Conservation (phyloP, 2,329 filamentous ascomycete genomes). For the Epichloe sylvatica region DNA sequence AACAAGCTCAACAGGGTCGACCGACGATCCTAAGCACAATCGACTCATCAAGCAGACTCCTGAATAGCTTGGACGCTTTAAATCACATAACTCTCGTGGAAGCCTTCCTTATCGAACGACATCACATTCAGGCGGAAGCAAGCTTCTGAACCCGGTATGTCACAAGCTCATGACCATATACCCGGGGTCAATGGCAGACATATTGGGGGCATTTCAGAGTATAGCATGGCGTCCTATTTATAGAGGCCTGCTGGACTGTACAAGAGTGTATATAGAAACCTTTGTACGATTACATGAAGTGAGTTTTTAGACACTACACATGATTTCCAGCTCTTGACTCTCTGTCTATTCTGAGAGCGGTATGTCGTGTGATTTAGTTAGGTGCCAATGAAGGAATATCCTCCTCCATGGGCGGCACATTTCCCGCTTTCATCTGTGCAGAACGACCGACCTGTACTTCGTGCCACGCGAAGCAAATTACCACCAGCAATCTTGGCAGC, state of each 20-base stretch:
- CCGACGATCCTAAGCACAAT: conserved; percentile 13
- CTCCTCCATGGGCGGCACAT: conserved; percentile 40
- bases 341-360: neutral
- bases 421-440: conserved; percentile 44
- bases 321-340: neutral
- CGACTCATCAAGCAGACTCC: neutral
- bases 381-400: neutral
- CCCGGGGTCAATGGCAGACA: too few relatives aligned
- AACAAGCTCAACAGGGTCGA: conserved; percentile 49
- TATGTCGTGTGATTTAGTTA: neutral
- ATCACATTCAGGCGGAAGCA: neutral
- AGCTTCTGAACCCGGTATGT: neutral
- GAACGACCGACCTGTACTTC: conserved; percentile 63
- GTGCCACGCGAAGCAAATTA: conserved; percentile 71
- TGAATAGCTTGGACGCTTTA: neutral
- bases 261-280: conserved; percentile 18
- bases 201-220: neutral
- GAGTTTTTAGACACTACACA: neutral
- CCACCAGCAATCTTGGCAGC: conserved; percentile 62
- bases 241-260: conserved; percentile 9
- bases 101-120: too few relatives aligned
- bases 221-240: neutral
- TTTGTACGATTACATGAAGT: conserved; percentile 14
- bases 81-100: neutral
- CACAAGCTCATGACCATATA: too few relatives aligned